A percentile compares a stretch with the other conserved stretches of the same genome.
phyloP scores from a whole-genome alignment of 2,329 filamentous ascomycete species.

The Penicillium corylophilum region DNA sequence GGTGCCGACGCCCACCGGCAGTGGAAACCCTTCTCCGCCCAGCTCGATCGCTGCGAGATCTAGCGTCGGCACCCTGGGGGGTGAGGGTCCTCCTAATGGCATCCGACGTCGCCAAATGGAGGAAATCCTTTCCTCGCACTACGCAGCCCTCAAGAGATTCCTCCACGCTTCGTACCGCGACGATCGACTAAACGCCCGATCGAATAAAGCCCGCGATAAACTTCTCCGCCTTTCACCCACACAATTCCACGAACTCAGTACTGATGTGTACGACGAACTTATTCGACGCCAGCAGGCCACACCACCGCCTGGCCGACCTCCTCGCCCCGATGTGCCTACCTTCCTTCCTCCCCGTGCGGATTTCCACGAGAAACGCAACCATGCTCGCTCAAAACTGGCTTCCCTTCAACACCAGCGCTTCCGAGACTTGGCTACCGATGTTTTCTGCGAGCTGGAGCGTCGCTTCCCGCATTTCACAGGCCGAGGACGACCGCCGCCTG shows the following conservation, averaged over 20 bases:
- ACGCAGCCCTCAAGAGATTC: slow-evolving; percentile 73
- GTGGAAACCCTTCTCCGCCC: slow-evolving; percentile 72
- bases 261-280: slow-evolving; percentile 95
- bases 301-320: slow-evolving; percentile 43
- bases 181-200: slow-evolving; percentile 69
- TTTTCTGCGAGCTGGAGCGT: slow-evolving; percentile 91
- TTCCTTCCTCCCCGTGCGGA: slow-evolving; percentile 80
- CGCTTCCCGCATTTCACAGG: slow-evolving; percentile 78
- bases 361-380: slow-evolving; percentile 96
- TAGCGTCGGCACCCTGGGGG: slow-evolving; percentile 72
- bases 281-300: slow-evolving; percentile 75
- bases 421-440: slow-evolving; percentile 88
- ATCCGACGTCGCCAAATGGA: slow-evolving; percentile 62
- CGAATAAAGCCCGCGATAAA: slow-evolving; percentile 93
- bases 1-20: slow-evolving; percentile 32
- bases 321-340: slow-evolving; percentile 56
- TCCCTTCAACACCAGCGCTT: slow-evolving; percentile 85
- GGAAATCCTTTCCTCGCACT: slow-evolving; percentile 75
- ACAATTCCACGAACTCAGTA: slow-evolving; percentile 96
- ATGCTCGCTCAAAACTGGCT: slow-evolving; percentile 92
- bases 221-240: slow-evolving; percentile 82
- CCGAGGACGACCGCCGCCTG: slow-evolving; percentile 65
- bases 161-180: slow-evolving; percentile 70
- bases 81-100: slow-evolving; percentile 57
- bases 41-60: slow-evolving; percentile 74